Base-by-base conservation (phyloP, 2,329 filamentous ascomycete genomes). In the Cladobotryum protrusum region DNA sequence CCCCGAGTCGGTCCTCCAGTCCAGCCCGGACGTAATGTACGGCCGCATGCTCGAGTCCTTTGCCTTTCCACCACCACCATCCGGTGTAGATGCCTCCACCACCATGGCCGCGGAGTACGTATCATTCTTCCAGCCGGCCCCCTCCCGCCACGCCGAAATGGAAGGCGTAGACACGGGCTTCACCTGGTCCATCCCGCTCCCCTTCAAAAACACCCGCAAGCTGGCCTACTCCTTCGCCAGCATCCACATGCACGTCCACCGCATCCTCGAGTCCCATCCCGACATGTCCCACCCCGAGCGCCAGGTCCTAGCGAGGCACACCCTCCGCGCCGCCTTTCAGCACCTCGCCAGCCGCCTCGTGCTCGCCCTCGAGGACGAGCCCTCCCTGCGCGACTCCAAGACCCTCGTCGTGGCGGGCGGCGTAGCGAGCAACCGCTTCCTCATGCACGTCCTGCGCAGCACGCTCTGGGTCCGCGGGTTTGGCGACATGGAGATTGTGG, bases 371-470 rank as follows among this genome's bases (percentile, higher is more conserved):
- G 61, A 69, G 12, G 63, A 65, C 47, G 55, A 55, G 12, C 59
- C 63, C 2, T 56, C 55, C 15, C 59, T 66, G 32, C 49, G 52
- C n/a, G 53, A 64, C 37, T 68, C 83, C 6, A 20, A 12, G 8
- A 85, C 85, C 1, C 71, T 97, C 4, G 89, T 97, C 9, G 77
- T 97, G 4, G 87, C 89, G 36, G 93, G 93, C 29, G 93, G 93
- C 19, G 93, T 99, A 6, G 93, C 92, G 7, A 85, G 87, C 46
- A 97, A 96, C 67, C 68, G 69, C 45, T 96, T 86, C 65, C 73
- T 99, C 39, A 79, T 84, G 65, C 78, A 83, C 59, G 77, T 97
- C 40, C 63, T 82, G 48, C 68, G 73, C 33, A 53, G 64, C 6
- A 72, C 74, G 41, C 65, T 96, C 39, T 77, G 85, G 55, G 78